Evolutionary conservation across 1,284 basidiomycete genomes (phyloP).

Genomic region (Fomitopsis betulina): DNA sequence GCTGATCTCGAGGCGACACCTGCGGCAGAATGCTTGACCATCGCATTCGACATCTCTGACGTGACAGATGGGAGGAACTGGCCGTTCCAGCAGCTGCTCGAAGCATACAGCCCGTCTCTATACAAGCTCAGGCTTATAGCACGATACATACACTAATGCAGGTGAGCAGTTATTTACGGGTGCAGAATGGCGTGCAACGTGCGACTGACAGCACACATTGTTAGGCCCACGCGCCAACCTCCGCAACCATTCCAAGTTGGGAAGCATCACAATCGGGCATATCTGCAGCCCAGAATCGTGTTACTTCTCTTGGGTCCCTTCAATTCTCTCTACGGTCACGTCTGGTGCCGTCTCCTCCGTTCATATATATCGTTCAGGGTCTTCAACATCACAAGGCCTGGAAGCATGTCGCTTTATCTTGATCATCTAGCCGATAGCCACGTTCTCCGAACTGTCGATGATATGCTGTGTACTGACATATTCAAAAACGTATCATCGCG

Average conservation of each 20-base stretch:
- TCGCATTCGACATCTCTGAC: background rate
- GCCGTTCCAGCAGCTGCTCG: background rate
- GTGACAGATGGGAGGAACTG: background rate
- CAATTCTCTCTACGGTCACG: background rate
- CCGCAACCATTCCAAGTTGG: background rate
- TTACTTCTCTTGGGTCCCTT: background rate
- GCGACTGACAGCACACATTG: background rate
- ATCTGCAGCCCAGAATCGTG: background rate
- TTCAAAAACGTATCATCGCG: background rate
- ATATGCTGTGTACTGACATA: background rate
- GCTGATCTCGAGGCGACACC: background rate
- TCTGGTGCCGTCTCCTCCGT: background rate
- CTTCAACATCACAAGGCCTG: background rate
- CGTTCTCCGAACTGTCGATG: background rate
- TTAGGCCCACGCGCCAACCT: background rate
- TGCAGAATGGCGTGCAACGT: background rate
- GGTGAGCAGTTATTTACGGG: background rate
- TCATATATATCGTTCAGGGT: background rate
- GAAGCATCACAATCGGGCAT: background rate
- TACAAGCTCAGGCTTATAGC: background rate
- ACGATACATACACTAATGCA: background rate
- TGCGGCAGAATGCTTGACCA: background rate
- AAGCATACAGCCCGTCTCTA: background rate
- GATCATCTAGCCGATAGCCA: background rate
- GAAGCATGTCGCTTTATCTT: background rate